Conservation (phyloP, 2,329 filamentous ascomycete species). For the Penicillium griseofulvum region DNA sequence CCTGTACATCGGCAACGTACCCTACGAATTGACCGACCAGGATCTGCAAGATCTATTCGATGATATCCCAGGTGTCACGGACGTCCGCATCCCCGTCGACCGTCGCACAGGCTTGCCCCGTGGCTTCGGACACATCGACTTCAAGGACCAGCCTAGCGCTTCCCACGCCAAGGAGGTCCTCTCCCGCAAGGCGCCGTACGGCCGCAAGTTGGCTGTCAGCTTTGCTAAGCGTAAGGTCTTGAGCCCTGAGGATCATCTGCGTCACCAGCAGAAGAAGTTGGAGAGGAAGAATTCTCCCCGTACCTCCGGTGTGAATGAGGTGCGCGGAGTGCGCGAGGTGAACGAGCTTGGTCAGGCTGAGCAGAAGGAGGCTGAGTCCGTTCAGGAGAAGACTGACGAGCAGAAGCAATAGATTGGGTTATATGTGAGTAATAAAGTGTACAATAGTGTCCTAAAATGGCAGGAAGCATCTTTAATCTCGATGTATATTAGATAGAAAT, state of each 20-base stretch:
- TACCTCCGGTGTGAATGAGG: neutral
- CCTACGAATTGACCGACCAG: conserved; percentile 78
- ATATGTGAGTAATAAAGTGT: neutral
- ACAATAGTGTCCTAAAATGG: neutral
- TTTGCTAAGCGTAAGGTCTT: conserved; percentile 45
- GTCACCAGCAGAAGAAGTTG: neutral
- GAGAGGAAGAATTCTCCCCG: neutral
- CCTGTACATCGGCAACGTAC: conserved; percentile 81
- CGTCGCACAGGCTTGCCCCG: conserved; percentile 74
- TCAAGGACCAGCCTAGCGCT: conserved; percentile 67
- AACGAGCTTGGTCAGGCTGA: neutral
- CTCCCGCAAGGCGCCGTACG: conserved; percentile 59
- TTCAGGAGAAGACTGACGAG: neutral
- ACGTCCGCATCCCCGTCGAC: conserved; percentile 81
- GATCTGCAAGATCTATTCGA: conserved; percentile 78
- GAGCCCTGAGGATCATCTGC: neutral
- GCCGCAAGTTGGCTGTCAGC: conserved; percentile 64
- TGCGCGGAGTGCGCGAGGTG: neutral
- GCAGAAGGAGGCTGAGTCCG: neutral
- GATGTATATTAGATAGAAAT: neutral
- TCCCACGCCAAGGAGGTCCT: conserved; percentile 58
- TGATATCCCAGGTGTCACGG: conserved; percentile 65
- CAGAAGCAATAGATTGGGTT: neutral
- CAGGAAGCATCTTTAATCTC: neutral
- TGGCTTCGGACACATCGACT: conserved; percentile 83